Conservation (phyloP, 2,329 filamentous ascomycete species). For the Neofusicoccum laricinum region DNA sequence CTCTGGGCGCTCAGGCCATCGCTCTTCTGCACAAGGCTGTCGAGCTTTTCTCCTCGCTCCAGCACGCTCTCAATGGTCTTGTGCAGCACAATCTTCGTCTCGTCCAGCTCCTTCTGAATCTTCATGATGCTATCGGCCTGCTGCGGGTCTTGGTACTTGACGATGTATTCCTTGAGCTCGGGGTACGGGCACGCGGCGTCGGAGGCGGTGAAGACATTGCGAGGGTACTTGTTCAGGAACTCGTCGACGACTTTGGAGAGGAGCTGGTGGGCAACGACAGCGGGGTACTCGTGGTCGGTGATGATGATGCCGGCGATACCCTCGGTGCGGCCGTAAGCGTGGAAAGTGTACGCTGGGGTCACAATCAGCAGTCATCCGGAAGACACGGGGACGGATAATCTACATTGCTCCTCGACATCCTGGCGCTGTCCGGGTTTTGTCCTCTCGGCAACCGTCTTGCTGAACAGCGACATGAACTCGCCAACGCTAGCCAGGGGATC, state of each 20-base stretch:
- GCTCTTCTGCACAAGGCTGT: slow-evolving; percentile 89
- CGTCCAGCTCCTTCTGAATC: slow-evolving; percentile 94
- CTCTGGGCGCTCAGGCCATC: slow-evolving; percentile 86
- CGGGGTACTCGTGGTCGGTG: slow-evolving; percentile 54
- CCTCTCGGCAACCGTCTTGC: slow-evolving; percentile 82
- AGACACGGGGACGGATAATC: slow-evolving; percentile 16
- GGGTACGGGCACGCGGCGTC: slow-evolving; percentile 60
- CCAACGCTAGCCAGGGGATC: slow-evolving; percentile 43
- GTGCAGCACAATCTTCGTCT: slow-evolving; percentile 95
- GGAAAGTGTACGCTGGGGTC: slow-evolving; percentile 59
- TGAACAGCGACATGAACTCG: slow-evolving; percentile 80
- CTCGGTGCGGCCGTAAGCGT: slow-evolving; percentile 45
- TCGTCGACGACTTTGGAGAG: slow-evolving; percentile 85
- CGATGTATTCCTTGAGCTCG: slow-evolving; percentile 74
- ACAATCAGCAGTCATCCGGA: not conserved
- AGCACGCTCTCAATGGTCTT: slow-evolving; percentile 91
- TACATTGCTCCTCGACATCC: slow-evolving; percentile 79
- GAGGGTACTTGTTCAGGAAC: slow-evolving; percentile 74
- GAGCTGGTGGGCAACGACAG: slow-evolving; percentile 78
- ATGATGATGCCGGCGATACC: slow-evolving; percentile 48
- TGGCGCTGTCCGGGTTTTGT: slow-evolving; percentile 79
- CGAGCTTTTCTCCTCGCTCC: slow-evolving; percentile 94
- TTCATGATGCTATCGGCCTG: slow-evolving; percentile 90
- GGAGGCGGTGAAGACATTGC: slow-evolving; percentile 60
- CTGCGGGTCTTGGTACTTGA: slow-evolving; percentile 79